Base-by-base conservation (phyloP, 2,329 filamentous ascomycete genomes). In the Fusarium cicatricum region DNA sequence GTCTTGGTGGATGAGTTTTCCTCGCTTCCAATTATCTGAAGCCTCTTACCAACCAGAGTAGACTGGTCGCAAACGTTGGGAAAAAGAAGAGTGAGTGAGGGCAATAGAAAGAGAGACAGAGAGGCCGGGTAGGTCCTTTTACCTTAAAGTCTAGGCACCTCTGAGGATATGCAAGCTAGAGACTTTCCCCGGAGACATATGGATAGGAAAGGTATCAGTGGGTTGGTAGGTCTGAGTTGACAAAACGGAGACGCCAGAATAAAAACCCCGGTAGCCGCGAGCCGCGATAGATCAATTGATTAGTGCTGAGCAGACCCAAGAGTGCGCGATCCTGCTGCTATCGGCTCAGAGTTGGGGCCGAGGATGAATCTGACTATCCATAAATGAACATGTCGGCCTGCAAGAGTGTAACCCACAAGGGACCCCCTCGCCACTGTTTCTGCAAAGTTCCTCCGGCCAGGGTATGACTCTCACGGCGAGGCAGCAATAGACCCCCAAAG, bases 391-490 rank as follows among this genome's bases (percentile, higher is more conserved):
- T 28, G 36, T 15, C 28, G 19, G 28, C 19, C 45, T 21, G 21
- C 21, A 48, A 17, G 23, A 16, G 38, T 14, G 11, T 28, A 23
- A 55, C 62, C 42, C n/a, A n/a, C n/a, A n/a, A n/a, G n/a, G n/a
- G n/a, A n/a, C n/a, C n/a, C n/a, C n/a, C n/a, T n/a, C n/a, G n/a
- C n/a, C n/a, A 41, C 21, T 26, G 42, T 59, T 60, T 46, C 46
- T n/a, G n/a, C n/a, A n/a, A n/a, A n/a, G n/a, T n/a, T n/a, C n/a
- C n/a, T 45, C 47, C 34, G 47, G 45, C 42, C n/a, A 53, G 40
- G 12, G 12, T 32, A 42, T 63, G 60, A 63, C 56, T 63, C 46
- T 63, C 29, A 45, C 60, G 60, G 60, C 56, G 45, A 63, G 52
- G 36, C 40, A 52, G 52, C 50, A 56, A 56, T 32, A 34, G 42